phyloP scores from a whole-genome alignment of 2,329 filamentous ascomycete genomes.

The Dactylonectria estremocensis region DNA sequence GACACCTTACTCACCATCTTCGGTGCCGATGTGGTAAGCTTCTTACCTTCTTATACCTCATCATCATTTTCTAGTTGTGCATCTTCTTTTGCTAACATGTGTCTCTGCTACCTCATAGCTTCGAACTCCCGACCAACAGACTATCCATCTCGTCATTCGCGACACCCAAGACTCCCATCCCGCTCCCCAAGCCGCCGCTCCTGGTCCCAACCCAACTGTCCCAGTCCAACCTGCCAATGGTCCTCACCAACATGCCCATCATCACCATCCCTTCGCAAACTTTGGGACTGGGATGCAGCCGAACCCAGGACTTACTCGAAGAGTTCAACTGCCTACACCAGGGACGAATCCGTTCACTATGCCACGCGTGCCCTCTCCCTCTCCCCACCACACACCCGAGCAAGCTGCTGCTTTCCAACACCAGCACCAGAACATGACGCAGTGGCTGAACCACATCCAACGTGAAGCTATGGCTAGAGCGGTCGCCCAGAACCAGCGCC shows the following conservation, averaged over 20 bases:
- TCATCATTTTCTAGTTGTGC: constrained; percentile 10
- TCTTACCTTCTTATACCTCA: not conserved
- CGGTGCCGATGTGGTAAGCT: constrained; percentile 67
- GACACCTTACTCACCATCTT: constrained; percentile 72
- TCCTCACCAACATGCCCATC: constrained; percentile 38
- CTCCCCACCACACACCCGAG: constrained; percentile 47
- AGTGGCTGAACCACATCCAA: constrained; percentile 64
- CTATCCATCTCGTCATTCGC: constrained; percentile 68
- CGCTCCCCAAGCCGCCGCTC: constrained; percentile 37
- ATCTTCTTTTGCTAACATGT: constrained; percentile 41
- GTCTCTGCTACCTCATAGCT: constrained; percentile 52
- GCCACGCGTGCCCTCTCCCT: constrained; percentile 52
- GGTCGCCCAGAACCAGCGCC: constrained; percentile 61
- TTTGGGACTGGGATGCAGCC: constrained; percentile 45
- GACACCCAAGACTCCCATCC: constrained; percentile 53
- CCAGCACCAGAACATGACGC: constrained; percentile 61
- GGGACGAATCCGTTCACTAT: constrained; percentile 48
- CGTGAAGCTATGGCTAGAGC: constrained; percentile 61
- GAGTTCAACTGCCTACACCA: constrained; percentile 47
- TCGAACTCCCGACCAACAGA: constrained; percentile 62
- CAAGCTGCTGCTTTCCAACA: constrained; percentile 53
- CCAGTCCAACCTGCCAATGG: constrained; percentile 42
- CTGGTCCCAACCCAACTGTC: constrained; percentile 44
- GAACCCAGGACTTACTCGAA: constrained; percentile 48
- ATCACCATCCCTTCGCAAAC: constrained; percentile 36